Conservation (phyloP, 75 land plant species). For the Azolla pinnata region DNA sequence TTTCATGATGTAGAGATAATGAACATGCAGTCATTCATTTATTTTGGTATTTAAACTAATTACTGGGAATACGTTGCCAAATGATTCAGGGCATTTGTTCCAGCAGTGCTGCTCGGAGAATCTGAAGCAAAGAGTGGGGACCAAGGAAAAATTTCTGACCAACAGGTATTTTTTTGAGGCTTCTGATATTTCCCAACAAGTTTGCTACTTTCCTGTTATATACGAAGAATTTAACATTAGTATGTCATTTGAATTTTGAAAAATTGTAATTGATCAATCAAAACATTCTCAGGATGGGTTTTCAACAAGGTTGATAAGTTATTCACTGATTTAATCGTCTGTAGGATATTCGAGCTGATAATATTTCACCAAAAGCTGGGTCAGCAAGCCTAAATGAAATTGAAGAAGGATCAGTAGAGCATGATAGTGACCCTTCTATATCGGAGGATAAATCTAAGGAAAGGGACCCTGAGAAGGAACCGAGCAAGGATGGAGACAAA, state of each 20-base stretch:
- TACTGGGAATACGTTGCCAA: too few species aligned
- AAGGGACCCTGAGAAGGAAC: conserved; percentile 40
- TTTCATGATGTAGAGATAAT: too few species aligned
- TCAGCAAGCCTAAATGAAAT: conserved; percentile 20
- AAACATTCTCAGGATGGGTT: too few species aligned
- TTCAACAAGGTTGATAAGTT: too few species aligned
- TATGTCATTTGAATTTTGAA: too few species aligned
- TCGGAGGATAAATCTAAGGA: conserved; percentile 49
- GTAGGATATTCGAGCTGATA: conserved; percentile 6
- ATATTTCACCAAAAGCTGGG: background rate
- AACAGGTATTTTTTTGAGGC: conserved; percentile 9
- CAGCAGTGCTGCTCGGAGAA: conserved; percentile 93
- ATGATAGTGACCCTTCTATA: conserved; percentile 13
- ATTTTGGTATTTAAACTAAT: too few species aligned
- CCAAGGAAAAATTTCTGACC: conserved; percentile 51
- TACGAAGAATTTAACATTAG: too few species aligned
- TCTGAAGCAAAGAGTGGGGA: conserved; percentile 75
- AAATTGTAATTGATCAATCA: too few species aligned
- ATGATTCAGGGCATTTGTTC: conserved; percentile 99
- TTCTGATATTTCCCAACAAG: background rate
- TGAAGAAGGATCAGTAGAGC: conserved; percentile 20
- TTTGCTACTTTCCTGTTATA: too few species aligned
- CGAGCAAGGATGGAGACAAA: conserved; percentile 45
- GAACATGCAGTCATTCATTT: too few species aligned
- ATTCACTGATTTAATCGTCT: too few species aligned